phyloP scores from a whole-genome alignment of 495 filamentous ascomycete genomes.

The Pyrenopolyporus hunteri region DNA sequence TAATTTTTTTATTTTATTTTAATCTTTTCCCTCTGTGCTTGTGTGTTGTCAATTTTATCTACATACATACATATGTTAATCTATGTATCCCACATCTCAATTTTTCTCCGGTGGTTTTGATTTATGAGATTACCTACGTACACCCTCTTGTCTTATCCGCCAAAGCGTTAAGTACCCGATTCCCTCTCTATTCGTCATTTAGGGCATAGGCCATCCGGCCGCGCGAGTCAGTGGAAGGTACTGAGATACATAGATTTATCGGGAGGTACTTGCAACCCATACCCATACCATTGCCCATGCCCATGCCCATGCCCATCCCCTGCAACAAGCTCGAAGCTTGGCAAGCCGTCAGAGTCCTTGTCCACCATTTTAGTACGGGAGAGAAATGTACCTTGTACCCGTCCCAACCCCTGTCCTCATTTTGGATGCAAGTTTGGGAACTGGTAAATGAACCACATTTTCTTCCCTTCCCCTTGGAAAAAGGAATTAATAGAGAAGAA shows the following conservation, averaged over 20 bases:
- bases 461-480: conserved; percentile 33
- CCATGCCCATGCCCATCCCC: conserved; percentile 20
- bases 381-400: conserved; percentile 16
- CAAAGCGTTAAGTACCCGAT: conserved; percentile 7
- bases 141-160: not conserved
- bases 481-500: conserved; percentile 31
- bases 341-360: conserved; percentile 28
- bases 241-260: conserved; percentile 12
- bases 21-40: not conserved
- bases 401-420: conserved; percentile 26
- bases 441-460: conserved; percentile 41
- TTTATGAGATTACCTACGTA: not conserved
- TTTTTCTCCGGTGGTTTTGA: not conserved
- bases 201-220: conserved; percentile 17
- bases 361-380: conserved; percentile 18
- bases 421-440: conserved; percentile 33
- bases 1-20: conserved; percentile 9
- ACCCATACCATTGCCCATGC: conserved; percentile 22
- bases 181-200: conserved; percentile 11
- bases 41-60: not conserved
- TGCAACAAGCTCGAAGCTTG: conserved; percentile 33
- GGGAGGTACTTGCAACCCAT: conserved; percentile 11
- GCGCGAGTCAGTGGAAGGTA: conserved; percentile 4
- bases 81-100: not conserved
- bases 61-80: not conserved